phyloP scores from a whole-genome alignment of 805 yeast genomes.

The Sugiyamaella americana region DNA sequence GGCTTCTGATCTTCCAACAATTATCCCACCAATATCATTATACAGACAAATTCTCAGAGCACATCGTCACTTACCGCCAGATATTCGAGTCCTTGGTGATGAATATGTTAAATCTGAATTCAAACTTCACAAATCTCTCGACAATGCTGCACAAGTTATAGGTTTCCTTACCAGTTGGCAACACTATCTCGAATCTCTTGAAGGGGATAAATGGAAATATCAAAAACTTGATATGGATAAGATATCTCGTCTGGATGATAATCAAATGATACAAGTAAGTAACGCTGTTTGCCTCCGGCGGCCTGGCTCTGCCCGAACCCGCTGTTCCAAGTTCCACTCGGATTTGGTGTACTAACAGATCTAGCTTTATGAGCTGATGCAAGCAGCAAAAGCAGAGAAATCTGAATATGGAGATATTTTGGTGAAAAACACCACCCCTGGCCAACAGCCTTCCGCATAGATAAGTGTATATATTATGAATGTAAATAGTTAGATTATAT shows the following conservation, averaged over 20 bases:
- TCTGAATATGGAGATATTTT: slow-evolving; percentile 33
- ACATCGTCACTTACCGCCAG: slow-evolving; percentile 60
- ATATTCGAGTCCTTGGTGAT: slow-evolving; percentile 78
- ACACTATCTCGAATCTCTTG: slow-evolving; percentile 33
- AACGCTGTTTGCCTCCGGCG: too few relatives aligned
- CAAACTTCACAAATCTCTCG: slow-evolving; percentile 70
- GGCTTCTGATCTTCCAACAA: slow-evolving; percentile 11
- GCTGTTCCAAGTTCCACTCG: background rate
- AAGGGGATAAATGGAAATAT: slow-evolving; percentile 55
- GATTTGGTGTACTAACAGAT: background rate
- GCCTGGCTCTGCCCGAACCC: too few relatives aligned
- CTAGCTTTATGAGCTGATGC: slow-evolving; percentile 40
- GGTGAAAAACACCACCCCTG: background rate
- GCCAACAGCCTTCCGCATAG: too few relatives aligned
- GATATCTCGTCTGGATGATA: slow-evolving; percentile 80
- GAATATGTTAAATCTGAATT: slow-evolving; percentile 86
- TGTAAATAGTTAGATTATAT: too few relatives aligned
- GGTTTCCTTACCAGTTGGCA: slow-evolving; percentile 96
- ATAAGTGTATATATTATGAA: too few relatives aligned
- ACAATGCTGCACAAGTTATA: slow-evolving; percentile 87
- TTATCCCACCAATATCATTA: slow-evolving; percentile 76
- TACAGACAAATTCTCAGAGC: slow-evolving; percentile 80
- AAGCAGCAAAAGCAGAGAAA: slow-evolving; percentile 34
- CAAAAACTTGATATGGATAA: slow-evolving; percentile 56
- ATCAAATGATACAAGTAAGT: slow-evolving; percentile 71